These are phyloP conservation scores for Aspergillus aculeatus DNA, from an alignment of 2,329 filamentous ascomycete genomes.

Conservation along the genomic window DNA sequence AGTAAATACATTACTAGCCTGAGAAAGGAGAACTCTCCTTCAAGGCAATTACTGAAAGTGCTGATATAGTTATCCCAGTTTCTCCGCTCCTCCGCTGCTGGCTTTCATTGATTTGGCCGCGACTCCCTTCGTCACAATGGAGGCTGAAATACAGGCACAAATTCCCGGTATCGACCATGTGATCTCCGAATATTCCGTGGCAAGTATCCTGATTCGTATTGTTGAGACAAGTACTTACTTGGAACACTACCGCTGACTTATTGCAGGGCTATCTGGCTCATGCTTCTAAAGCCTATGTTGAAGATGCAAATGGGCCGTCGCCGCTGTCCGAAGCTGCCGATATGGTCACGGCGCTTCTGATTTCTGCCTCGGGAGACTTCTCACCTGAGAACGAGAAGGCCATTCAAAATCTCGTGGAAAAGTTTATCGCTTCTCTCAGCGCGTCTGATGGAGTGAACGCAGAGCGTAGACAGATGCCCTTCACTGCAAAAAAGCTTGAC, in stretches of 20 bases:
- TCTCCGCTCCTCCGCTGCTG: neutral
- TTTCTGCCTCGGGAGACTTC: slow-evolving; percentile 88
- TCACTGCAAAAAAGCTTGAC: slow-evolving; percentile 79
- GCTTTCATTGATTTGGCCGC: neutral
- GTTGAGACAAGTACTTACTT: neutral
- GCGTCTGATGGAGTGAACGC: slow-evolving; percentile 67
- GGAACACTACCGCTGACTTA: slow-evolving; percentile 11
- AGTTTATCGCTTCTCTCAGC: slow-evolving; percentile 82
- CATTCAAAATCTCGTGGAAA: slow-evolving; percentile 80
- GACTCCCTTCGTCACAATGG: slow-evolving; percentile 59
- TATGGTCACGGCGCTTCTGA: slow-evolving; percentile 79
- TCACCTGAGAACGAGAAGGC: slow-evolving; percentile 69
- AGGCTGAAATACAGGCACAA: slow-evolving; percentile 79
- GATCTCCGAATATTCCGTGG: slow-evolving; percentile 84
- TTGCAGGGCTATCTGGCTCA: slow-evolving; percentile 80
- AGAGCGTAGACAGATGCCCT: slow-evolving; percentile 67
- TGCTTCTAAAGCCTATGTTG: slow-evolving; percentile 78
- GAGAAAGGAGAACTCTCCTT: neutral
- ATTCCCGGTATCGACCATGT: slow-evolving; percentile 86
- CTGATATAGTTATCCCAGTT: neutral
- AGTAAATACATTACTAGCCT: neutral
- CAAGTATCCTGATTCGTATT: slow-evolving; percentile 28
- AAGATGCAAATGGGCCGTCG: slow-evolving; percentile 67
- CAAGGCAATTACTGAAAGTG: neutral
- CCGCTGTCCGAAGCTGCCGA: slow-evolving; percentile 82